Evolutionary conservation across 768 basidiomycete species (phyloP), one percentile per base, ranked within the genome.

Genomic region (Boletus vermiculosoides): DNA sequence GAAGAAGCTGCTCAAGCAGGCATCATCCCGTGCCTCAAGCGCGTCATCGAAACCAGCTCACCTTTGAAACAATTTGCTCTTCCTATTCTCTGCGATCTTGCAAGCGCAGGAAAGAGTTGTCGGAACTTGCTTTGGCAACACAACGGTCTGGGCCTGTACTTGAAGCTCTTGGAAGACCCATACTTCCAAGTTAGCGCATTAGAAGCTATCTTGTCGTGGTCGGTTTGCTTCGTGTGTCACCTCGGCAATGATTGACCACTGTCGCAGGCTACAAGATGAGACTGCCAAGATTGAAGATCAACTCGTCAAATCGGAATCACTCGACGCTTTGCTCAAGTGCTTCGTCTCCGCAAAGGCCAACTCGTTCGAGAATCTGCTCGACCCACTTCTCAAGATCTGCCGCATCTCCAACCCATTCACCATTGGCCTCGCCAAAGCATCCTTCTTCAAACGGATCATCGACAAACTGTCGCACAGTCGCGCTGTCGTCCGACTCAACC

Each of bases 1-100:
- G 97, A 98, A 73, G 97, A 98, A 71, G 94, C 97, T 13, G 96
- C 95, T 2, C 89, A 94, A 67, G 93, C 93, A 9, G 96, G 95
- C 12, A 93, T 97, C 55, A 87, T 99, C 25, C 95, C 97, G 3
- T 84, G 90, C 63, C 81, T 99, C 41, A 91, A 94, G 71, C 85
- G 86, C 6, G 89, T 98, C 52, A 92, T 97, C 61, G 84, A 87
- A 67, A 87, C 86, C 7, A 89, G 84, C 58, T 97, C 95, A 10
- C 96, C 94, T 0, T 80, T 98, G 67, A 96, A 94, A 72, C 95
- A 99, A 66, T 98, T 99, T 66, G 97, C 96, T 0, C 78, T 99
- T 37, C 96, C 97, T 0, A 95, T 99, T 60, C 79, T 99, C 4
- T 98, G 96, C 73, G 97, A 99, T 69, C 83, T 98, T 44, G 93